Evolutionary conservation across 2,329 filamentous ascomycete species (phyloP), one percentile per base, ranked within the genome.

Genomic region (Arthroderma sp.): DNA sequence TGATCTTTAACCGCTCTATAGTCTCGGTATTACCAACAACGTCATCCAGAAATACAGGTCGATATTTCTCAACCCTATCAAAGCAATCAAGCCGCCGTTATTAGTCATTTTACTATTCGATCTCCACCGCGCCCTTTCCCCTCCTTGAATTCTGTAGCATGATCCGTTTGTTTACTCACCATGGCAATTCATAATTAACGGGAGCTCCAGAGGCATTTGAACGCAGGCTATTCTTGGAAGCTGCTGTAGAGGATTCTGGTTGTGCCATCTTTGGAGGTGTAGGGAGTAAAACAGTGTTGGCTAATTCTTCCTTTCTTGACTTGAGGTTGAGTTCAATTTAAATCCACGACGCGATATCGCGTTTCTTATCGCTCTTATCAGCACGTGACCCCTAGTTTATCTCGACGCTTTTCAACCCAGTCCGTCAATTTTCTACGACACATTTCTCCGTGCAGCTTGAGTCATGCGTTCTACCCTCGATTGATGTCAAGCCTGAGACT

Each of bases 21-120:
- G 93, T 98, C 71, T 98, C 93, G 19, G 88, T 95, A 73, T 98
- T 98, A 68, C 93, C 93, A 56, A 98, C 93, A 56, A 98, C 85
- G 75, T 98, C 91, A 74, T 97, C 90, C 31, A 98, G 83, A 73
- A 94, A 94, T 56, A 95, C 81, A 0, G 93, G 93, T 39, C 93
- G 82, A 76, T 97, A 98, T 72, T 98, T 98, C 74, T 98, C 93
- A 60, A 98, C 93, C 93, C 91, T 96, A 62, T 6, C 6, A 56
- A 31, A 44, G 13, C 25, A 25, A n/a, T 13, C 17, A 59, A 55
- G 43, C 11, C n/a, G 8, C 33, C 8, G 44, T 47, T 52, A 52
- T 47, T 52, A 52, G 54, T 19, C 39, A 17, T 15, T 5, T 15
- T 39, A 31, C 23, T 11, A n/a, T n/a, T 4, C 4, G 23, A 41